phyloP scores from a whole-genome alignment of 345 rosid genomes.

The Orychophragmus violaceus region DNA sequence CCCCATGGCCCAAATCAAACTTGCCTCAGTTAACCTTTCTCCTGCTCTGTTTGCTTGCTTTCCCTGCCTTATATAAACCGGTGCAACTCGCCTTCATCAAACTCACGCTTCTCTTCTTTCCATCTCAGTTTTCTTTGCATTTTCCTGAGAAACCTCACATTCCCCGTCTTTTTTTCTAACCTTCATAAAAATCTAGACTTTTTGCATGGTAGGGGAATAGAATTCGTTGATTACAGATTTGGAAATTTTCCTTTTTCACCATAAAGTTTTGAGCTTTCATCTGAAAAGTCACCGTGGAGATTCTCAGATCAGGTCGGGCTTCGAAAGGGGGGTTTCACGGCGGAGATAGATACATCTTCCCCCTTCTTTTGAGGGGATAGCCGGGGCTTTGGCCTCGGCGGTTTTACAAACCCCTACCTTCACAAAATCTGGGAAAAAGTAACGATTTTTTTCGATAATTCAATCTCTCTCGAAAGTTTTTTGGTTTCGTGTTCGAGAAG shows the following conservation, averaged over 20 bases:
- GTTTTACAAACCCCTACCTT: constrained; percentile 91
- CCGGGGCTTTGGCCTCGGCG: constrained; percentile 99
- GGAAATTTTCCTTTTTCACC: neutral
- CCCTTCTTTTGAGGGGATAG: constrained; percentile 98
- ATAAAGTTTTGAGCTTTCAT: neutral
- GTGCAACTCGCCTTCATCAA: constrained; percentile 35
- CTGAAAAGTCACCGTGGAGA: constrained; percentile 41
- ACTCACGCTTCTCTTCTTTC: constrained; percentile 46
- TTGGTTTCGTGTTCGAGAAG: neutral
- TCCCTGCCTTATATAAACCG: constrained; percentile 40
- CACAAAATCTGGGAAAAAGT: constrained; percentile 26
- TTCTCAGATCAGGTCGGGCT: constrained; percentile 34
- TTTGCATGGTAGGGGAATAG: constrained; percentile 40
- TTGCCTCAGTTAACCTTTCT: constrained; percentile 12
- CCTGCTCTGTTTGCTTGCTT: neutral
- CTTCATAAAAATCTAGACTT: constrained; percentile 1
- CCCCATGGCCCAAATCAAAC: constrained; percentile 26
- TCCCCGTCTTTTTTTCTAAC: neutral
- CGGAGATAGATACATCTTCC: constrained; percentile 49
- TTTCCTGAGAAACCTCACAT: constrained; percentile 19
- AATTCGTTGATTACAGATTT: constrained; percentile 11
- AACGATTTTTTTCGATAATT: too few species aligned
- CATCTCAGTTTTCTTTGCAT: constrained; percentile 13
- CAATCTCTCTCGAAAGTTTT: constrained; percentile 3
- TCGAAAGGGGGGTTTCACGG: constrained; percentile 41